Conservation (phyloP, 2,329 filamentous ascomycete species). For the Bertia moriformis region DNA sequence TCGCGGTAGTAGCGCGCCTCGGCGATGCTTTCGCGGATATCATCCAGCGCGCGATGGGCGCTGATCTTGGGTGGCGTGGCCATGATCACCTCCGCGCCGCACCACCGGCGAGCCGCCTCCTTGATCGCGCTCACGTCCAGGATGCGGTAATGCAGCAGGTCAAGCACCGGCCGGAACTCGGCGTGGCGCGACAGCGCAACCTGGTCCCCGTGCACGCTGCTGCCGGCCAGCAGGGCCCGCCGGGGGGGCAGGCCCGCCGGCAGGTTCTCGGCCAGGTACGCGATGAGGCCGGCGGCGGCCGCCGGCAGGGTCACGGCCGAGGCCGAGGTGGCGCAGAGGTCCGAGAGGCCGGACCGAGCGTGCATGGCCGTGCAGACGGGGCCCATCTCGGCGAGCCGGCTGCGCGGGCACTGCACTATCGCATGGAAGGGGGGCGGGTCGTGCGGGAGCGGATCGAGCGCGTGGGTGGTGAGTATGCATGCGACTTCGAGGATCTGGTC, state of each 20-base stretch:
- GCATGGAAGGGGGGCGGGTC: slow-evolving; percentile 55
- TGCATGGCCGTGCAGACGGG: slow-evolving; percentile 81
- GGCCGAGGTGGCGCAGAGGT: slow-evolving; percentile 57
- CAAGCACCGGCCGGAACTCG: slow-evolving; percentile 51
- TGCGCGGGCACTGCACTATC: slow-evolving; percentile 59
- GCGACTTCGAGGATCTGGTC: slow-evolving; percentile 85
- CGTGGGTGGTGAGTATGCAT: slow-evolving; percentile 74
- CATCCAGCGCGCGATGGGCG: slow-evolving; percentile 68
- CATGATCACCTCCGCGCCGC: slow-evolving; percentile 39
- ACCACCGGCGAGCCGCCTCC: slow-evolving; percentile 78
- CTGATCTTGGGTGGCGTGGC: slow-evolving; percentile 59
- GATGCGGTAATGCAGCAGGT: slow-evolving; percentile 77
- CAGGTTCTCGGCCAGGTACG: slow-evolving; percentile 62
- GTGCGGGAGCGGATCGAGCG: slow-evolving; percentile 63
- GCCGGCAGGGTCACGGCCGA: slow-evolving; percentile 59
- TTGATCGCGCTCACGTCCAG: slow-evolving; percentile 86
- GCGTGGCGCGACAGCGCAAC: slow-evolving; percentile 64
- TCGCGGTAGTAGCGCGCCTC: slow-evolving; percentile 77
- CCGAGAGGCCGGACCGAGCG: slow-evolving; percentile 62
- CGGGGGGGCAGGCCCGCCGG: slow-evolving; percentile 34
- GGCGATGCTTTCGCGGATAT: slow-evolving; percentile 88
- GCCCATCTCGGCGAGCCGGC: slow-evolving; percentile 64
- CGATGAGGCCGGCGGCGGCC: slow-evolving; percentile 59
- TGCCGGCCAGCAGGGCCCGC: slow-evolving; percentile 69
- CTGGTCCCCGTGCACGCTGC: slow-evolving; percentile 80